phyloP scores from a whole-genome alignment of 805 yeast species.

The Hanseniaspora mollemarum region DNA sequence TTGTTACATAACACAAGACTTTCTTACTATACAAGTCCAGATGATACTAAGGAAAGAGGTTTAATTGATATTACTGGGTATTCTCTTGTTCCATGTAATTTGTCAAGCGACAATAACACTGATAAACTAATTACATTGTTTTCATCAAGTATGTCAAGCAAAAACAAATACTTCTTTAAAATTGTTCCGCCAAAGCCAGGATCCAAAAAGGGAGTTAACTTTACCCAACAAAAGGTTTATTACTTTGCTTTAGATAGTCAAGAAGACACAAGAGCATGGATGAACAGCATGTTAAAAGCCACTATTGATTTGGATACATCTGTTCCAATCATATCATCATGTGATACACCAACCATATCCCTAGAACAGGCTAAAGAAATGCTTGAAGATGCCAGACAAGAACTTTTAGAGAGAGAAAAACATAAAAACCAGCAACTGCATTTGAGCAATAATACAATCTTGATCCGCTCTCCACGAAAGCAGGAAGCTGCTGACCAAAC shows the following conservation, averaged over 20 bases:
- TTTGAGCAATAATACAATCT: slow-evolving; percentile 23
- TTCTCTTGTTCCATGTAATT: slow-evolving; percentile 53
- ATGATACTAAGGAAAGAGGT: slow-evolving; percentile 80
- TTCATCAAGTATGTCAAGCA: slow-evolving; percentile 78
- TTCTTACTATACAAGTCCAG: slow-evolving; percentile 69
- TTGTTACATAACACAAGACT: slow-evolving; percentile 85
- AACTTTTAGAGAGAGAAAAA: slow-evolving; percentile 29
- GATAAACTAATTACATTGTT: slow-evolving; percentile 76
- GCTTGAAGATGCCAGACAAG: slow-evolving; percentile 71
- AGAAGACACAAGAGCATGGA: slow-evolving; percentile 91
- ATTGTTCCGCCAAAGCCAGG: slow-evolving; percentile 97
- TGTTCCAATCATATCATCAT: slow-evolving; percentile 83
- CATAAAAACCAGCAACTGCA: background rate
- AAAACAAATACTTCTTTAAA: slow-evolving; percentile 88
- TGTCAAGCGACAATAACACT: slow-evolving; percentile 40
- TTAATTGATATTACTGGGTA: slow-evolving; percentile 92
- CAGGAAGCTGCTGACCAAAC: slow-evolving; percentile 11
- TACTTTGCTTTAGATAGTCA: slow-evolving; percentile 87
- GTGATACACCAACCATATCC: slow-evolving; percentile 90
- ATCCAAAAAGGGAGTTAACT: slow-evolving; percentile 82
- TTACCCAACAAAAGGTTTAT: slow-evolving; percentile 91
- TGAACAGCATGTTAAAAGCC: slow-evolving; percentile 87
- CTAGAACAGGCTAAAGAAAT: slow-evolving; percentile 77
- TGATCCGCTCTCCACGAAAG: slow-evolving; percentile 1
- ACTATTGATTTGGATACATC: slow-evolving; percentile 91